These are phyloP conservation scores for Sindora glabra DNA, from an alignment of 306 rosid genomes.

Conservation along the genomic window DNA sequence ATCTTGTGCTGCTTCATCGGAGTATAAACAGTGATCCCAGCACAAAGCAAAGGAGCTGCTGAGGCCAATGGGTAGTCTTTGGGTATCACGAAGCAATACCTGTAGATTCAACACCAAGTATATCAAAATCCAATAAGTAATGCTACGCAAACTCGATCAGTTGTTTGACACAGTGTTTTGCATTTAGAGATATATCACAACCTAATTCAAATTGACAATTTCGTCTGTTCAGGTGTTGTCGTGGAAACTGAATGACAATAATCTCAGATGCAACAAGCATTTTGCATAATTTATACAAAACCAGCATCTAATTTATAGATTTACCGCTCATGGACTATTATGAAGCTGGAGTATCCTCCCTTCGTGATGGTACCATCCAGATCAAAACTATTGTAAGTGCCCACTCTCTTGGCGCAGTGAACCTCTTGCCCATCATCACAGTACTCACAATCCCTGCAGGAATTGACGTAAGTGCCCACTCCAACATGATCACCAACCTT, in stretches of 20 bases:
- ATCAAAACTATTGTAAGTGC: conserved; percentile 56
- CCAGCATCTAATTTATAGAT: neutral
- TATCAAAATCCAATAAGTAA: neutral
- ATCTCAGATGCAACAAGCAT: too few relatives aligned
- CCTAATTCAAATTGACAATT: too few relatives aligned
- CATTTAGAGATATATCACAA: too few relatives aligned
- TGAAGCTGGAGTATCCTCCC: conserved; percentile 73
- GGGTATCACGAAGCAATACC: conserved; percentile 80
- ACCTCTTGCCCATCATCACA: conserved; percentile 52
- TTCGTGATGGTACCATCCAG: conserved; percentile 67
- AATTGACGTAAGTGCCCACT: conserved; percentile 70
- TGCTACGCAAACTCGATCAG: too few relatives aligned
- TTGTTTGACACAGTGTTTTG: too few relatives aligned
- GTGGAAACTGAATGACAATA: too few relatives aligned
- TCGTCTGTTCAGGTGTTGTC: too few relatives aligned
- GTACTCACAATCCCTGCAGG: conserved; percentile 72
- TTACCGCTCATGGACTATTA: conserved; percentile 71
- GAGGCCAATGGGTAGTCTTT: conserved; percentile 65
- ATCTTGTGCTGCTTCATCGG: conserved; percentile 80
- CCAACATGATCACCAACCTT: conserved; percentile 80
- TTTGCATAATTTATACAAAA: neutral
- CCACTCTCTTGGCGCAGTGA: conserved; percentile 46
- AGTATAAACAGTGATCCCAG: conserved; percentile 82
- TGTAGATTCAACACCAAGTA: conserved; percentile 27
- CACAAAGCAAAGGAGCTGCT: conserved; percentile 93